These are phyloP conservation scores for Panaeolus cyanescens DNA, from an alignment of 768 basidiomycete genomes.

Conservation along the genomic window DNA sequence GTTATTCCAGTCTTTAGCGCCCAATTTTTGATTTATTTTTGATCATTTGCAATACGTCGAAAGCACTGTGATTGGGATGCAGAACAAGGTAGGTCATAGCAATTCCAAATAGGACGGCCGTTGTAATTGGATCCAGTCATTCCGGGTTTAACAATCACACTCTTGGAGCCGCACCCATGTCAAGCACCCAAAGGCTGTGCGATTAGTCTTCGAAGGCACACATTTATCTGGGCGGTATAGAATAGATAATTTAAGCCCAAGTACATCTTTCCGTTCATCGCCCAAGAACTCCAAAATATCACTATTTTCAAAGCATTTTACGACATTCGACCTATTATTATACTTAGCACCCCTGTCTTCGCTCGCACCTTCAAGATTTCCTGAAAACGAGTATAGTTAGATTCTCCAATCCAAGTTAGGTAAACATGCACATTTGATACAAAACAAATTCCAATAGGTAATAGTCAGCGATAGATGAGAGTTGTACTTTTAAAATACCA, in stretches of 20 bases:
- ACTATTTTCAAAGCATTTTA: not conserved
- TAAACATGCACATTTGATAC: not conserved
- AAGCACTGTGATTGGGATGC: not conserved
- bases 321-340: not conserved
- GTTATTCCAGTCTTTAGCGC: not conserved
- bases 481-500: not conserved
- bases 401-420: not conserved
- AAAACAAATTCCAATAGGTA: not conserved
- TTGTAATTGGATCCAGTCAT: not conserved
- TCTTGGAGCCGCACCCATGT: not conserved
- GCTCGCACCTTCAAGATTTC: no score
- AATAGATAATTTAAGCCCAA: not conserved
- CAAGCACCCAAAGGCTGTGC: conserved; percentile 2
- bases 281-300: not conserved
- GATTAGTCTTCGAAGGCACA: not conserved
- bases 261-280: not conserved
- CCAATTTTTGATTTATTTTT: not conserved
- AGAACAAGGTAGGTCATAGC: not conserved
- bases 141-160: not conserved
- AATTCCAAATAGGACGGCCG: not conserved
- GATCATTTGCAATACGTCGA: not conserved
- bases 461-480: conserved; percentile 1
- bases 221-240: not conserved
- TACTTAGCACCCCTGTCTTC: not conserved
- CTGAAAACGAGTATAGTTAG: no score